These are phyloP conservation scores for Trametes villosa DNA, from an alignment of 768 basidiomycete genomes.

Conservation along the genomic window DNA sequence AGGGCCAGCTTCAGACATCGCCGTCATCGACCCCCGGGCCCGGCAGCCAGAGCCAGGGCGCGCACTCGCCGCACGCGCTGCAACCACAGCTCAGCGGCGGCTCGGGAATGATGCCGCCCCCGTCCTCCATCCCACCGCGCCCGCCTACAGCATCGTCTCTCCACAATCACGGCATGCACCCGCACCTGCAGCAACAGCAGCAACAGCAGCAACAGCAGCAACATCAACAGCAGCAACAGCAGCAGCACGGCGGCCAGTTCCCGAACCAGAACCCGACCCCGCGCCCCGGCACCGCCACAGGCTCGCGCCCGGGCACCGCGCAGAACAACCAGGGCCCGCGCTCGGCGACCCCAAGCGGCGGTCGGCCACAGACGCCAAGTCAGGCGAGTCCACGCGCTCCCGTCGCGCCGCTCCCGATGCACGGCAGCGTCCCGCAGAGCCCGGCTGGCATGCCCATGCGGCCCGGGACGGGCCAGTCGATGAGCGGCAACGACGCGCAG, in stretches of 20 bases:
- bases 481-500: constrained; percentile 27
- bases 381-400: constrained; percentile 13
- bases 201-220: constrained; percentile 25
- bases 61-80: constrained; percentile 14
- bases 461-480: constrained; percentile 35
- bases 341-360: constrained; percentile 9
- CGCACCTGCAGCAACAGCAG: constrained; percentile 24
- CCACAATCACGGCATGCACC: constrained; percentile 24
- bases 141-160: constrained; percentile 28
- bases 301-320: constrained; percentile 17
- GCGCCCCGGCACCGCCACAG: constrained; percentile 24
- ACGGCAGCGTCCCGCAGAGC: constrained; percentile 14
- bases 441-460: constrained; percentile 29
- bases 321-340: constrained; percentile 24
- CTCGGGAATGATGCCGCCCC: constrained; percentile 29
- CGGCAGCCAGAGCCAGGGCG: constrained; percentile 13
- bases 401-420: constrained; percentile 27
- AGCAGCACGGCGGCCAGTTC: constrained; percentile 12
- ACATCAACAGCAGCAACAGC: constrained; percentile 10
- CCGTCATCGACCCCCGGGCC: constrained; percentile 16
- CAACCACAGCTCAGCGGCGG: constrained; percentile 12
- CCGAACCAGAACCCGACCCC: constrained; percentile 20
- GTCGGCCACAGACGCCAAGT: constrained; percentile 1
- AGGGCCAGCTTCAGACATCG: constrained; percentile 27
- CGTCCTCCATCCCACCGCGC: constrained; percentile 32